Base-by-base conservation (phyloP, 306 rosid species). In the Vicia sativa region DNA sequence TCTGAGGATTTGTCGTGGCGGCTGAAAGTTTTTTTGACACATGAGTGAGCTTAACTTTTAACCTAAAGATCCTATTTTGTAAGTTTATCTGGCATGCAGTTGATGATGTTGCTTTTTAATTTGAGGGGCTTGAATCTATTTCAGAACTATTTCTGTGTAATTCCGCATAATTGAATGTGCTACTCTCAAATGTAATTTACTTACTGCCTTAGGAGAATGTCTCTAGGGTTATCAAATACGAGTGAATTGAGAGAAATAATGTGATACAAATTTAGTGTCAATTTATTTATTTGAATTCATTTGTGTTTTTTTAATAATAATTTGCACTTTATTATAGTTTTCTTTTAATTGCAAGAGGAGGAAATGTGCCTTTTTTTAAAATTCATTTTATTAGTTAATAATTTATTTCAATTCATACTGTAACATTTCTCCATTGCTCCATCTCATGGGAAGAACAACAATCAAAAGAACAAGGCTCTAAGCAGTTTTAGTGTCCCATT, bases 1-100 rank as follows among this genome's bases (percentile, higher is more conserved):
- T 82, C 91, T 11, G 99, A 95, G 55, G 86, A 83, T 31, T 78
- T 95, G 66, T 85, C 81, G 35, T 95, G 97, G 99, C 84, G 87
- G 59, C 58, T 79, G 57, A 79, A 78, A 77, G 83, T 86, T 19
- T 90, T 90, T 65, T 63, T 11, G 70, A 68, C 78, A 77, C 50
- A 13, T 11, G 53, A 72, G 56, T 43, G 23, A 73, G n/a, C 8
- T 44, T 49, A 25, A 65, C 71, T 48, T 42, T 56, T 37, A 11
- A 35, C 66, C 44, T 26, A 19, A 6, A 55, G 11, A 7, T 56
- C 34, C 64, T 11, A 34, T 0, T 16, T 58, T 48, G 13, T 38
- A 5, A 44, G 18, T 53, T 42, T 68, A 9, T 52, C 25, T 59
- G 31, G 5, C 39, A 23, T 49, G 66, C 34, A 31, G 16, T 50